Base-by-base conservation (phyloP, 106 monocot genomes). In the Cymbidium sinense region DNA sequence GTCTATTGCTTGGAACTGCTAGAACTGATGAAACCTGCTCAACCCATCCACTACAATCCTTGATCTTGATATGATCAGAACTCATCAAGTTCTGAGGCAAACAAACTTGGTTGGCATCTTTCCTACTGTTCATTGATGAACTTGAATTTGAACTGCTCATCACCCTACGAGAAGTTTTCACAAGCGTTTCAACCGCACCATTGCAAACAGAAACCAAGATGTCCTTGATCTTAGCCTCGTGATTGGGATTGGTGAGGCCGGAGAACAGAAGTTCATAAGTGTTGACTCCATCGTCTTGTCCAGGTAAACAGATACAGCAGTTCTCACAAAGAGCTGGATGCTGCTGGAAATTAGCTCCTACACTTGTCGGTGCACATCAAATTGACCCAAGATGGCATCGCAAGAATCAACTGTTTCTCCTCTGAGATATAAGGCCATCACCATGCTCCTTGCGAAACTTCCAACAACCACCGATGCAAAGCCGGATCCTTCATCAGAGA, bases 241-340 rank as follows among this genome's bases (percentile, higher is more conserved):
- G 86, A 52, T 77, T 94, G 4, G 91, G 85, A 55, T 96, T 89
- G 7, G 93, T 88, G 52, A 96, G 81, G 27, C 89, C 91, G 34
- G 88, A 73, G 70, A 96, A 90, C 34, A 96, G 39, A 37, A 90
- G 82, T 20, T 93, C 86, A 10, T 87, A 91, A 1, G 88, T 80
- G 75, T 93, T 96, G 61, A 91, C 70, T 86, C 82, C 70, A 86
- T 88, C 1, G 86, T 93, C 83, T 91, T 96, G 50, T 96, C 91
- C 41, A 96, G 86, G 70, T 88, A 96, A 19, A 89, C 88, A 27
- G 82, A 29, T 5, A 96, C 93, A 2, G 93, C 89, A 0, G 88
- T 86, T 70, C 86, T 81, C 43, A 93, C 91, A 75, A 93, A 93
- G 19, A 70, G 52, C 83, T 84, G 81, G 47, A 93, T 79, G 75